Conservation (phyloP, 345 rosid species). For the Alliaria petiolata region DNA sequence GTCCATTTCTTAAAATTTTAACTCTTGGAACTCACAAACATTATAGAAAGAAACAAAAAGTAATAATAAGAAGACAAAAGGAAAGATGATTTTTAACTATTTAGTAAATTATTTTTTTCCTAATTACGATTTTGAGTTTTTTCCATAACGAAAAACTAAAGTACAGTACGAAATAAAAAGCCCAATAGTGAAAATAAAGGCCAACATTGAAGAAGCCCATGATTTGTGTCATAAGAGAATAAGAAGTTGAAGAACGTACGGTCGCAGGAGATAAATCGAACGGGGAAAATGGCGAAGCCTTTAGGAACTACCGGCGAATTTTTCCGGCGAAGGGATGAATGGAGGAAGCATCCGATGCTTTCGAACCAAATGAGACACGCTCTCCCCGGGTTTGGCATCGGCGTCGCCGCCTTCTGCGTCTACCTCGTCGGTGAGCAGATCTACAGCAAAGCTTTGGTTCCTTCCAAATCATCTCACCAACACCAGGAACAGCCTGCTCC, state of each 20-base stretch:
- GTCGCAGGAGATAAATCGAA: neutral
- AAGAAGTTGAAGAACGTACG: neutral
- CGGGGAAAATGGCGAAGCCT: conserved; percentile 50
- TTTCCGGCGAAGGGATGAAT: conserved; percentile 87
- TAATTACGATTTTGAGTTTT: too few relatives aligned
- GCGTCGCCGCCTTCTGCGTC: conserved; percentile 79
- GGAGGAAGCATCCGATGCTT: conserved; percentile 95
- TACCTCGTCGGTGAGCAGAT: conserved; percentile 92
- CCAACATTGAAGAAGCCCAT: too few relatives aligned
- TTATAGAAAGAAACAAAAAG: too few relatives aligned
- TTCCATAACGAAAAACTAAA: too few relatives aligned
- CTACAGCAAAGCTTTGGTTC: conserved; percentile 53
- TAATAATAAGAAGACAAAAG: too few relatives aligned
- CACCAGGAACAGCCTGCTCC: conserved; percentile 34
- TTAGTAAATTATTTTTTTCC: too few relatives aligned
- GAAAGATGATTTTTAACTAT: neutral
- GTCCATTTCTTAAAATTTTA: too few relatives aligned
- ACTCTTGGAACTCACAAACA: too few relatives aligned
- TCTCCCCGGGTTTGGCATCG: conserved; percentile 84
- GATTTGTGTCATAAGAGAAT: neutral
- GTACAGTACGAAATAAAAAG: neutral
- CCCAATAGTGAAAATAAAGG: too few relatives aligned
- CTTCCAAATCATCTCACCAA: conserved; percentile 52
- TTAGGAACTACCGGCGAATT: conserved; percentile 85
- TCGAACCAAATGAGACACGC: conserved; percentile 81